Evolutionary conservation across 2,329 filamentous ascomycete genomes (phyloP).

Genomic region (Magnaporthiopsis poae): DNA sequence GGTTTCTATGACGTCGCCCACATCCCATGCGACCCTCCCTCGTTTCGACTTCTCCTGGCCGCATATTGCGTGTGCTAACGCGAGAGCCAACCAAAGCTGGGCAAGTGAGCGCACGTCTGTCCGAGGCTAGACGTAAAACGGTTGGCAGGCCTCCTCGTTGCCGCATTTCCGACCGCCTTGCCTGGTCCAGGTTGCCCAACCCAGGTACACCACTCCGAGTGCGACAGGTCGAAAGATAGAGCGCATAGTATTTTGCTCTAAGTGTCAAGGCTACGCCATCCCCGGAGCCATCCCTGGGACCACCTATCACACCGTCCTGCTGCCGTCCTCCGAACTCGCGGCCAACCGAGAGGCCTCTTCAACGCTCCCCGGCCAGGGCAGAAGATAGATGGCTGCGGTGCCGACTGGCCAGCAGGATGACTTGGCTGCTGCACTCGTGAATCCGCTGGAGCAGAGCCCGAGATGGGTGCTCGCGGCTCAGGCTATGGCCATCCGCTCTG

Average conservation of each 20-base stretch:
- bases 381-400: not conserved
- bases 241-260: not conserved
- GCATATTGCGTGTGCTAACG: not conserved
- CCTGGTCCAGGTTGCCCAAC: not conserved
- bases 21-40: not conserved
- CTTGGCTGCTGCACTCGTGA: conserved; percentile 15
- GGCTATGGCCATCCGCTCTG: conserved; percentile 16
- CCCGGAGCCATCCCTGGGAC: not conserved
- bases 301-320: not conserved
- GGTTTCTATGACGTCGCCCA: not conserved
- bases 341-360: not conserved
- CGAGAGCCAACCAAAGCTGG: not conserved
- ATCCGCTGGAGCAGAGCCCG: conserved; percentile 16
- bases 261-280: not conserved
- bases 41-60: too few relatives aligned
- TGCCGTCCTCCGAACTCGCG: not conserved
- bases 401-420: not conserved
- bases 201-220: not conserved
- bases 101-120: not conserved
- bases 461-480: conserved; percentile 20
- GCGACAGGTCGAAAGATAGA: not conserved
- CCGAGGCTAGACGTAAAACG: not conserved
- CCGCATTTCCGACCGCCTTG: not conserved
- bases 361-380: too few relatives aligned
- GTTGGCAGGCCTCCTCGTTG: not conserved